Evolutionary conservation across 345 rosid genomes (phyloP).

Genomic region (Citrus trifoliata): DNA sequence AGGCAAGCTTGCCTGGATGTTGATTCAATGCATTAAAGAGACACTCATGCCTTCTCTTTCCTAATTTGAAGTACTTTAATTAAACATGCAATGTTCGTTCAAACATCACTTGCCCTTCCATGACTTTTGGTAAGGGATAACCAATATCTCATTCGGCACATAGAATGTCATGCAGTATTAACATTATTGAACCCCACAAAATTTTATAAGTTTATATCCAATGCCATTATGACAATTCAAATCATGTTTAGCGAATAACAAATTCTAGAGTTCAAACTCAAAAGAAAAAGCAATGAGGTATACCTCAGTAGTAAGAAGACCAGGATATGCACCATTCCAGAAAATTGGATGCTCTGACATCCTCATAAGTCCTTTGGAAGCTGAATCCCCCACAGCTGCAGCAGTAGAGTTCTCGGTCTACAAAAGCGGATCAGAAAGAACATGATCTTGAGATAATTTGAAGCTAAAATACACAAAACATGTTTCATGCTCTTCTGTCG

Average conservation of each 20-base stretch:
- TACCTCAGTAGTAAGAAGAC: constrained; percentile 61
- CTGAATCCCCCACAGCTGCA: constrained; percentile 34
- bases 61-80: neutral
- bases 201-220: neutral
- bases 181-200: neutral
- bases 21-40: neutral
- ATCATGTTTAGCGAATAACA: neutral
- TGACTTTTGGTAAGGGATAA: neutral
- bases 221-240: neutral
- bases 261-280: neutral
- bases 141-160: neutral
- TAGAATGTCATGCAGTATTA: neutral
- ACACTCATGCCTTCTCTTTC: neutral
- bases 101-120: neutral
- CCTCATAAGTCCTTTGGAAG: constrained; percentile 47
- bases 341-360: constrained; percentile 49
- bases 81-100: neutral
- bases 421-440: constrained; percentile 20
- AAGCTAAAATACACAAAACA: neutral
- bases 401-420: constrained; percentile 45
- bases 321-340: constrained; percentile 39
- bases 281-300: neutral
- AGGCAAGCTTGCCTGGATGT: neutral
- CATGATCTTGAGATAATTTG: constrained; percentile 2
- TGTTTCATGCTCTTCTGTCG: neutral